These are phyloP conservation scores for Ophiostoma sp. DNA, from an alignment of 2,329 filamentous ascomycete species.

Conservation along the genomic window DNA sequence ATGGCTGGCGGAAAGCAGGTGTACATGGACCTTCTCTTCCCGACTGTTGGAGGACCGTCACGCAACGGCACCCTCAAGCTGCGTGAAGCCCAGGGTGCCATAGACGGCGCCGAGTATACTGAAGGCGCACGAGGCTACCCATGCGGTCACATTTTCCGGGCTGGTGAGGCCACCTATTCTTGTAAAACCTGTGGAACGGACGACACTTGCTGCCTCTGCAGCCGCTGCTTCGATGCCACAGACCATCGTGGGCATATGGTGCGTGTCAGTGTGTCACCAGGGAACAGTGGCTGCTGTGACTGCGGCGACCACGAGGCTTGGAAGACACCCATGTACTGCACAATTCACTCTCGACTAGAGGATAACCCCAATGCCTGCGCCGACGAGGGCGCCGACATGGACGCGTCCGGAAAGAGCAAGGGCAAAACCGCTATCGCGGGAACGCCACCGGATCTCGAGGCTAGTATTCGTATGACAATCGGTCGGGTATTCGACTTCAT, in stretches of 20 bases:
- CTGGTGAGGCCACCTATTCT: slow-evolving; percentile 86
- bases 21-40: slow-evolving; percentile 76
- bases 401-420: slow-evolving; percentile 49
- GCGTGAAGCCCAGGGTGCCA: slow-evolving; percentile 80
- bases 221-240: slow-evolving; percentile 88
- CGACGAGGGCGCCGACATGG: neutral
- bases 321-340: slow-evolving; percentile 80
- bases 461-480: slow-evolving; percentile 79
- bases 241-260: slow-evolving; percentile 93
- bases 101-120: slow-evolving; percentile 91
- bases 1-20: slow-evolving; percentile 70
- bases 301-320: slow-evolving; percentile 95
- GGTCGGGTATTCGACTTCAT: slow-evolving; percentile 85
- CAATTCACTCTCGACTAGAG: slow-evolving; percentile 66
- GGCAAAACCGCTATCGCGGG: slow-evolving; percentile 47
- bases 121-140: slow-evolving; percentile 85
- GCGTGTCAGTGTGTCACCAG: slow-evolving; percentile 53
- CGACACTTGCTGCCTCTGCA: slow-evolving; percentile 92
- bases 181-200: slow-evolving; percentile 93
- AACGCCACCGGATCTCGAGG: slow-evolving; percentile 68
- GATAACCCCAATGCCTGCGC: neutral
- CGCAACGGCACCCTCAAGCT: slow-evolving; percentile 63
- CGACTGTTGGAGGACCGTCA: slow-evolving; percentile 59
- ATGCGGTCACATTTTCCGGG: slow-evolving; percentile 95
- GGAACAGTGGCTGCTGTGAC: slow-evolving; percentile 61